These are phyloP conservation scores for Arthrobotrys pseudoclavata DNA, from an alignment of 2,329 filamentous ascomycete genomes.

Conservation along the genomic window DNA sequence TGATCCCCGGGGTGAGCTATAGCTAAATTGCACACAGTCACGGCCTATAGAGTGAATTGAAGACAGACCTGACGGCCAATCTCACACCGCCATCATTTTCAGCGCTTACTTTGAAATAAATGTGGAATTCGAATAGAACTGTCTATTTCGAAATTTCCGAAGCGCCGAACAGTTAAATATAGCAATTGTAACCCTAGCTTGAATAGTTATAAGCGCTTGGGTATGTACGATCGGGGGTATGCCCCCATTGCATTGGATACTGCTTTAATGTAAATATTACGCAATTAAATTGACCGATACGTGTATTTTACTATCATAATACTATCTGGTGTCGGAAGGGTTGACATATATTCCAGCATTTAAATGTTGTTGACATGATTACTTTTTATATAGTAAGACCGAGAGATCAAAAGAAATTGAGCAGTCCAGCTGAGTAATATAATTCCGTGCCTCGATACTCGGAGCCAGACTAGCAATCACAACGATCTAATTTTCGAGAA, in stretches of 20 bases:
- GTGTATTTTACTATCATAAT: too few species aligned
- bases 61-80: neutral
- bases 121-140: neutral
- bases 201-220: neutral
- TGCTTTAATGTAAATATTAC: neutral
- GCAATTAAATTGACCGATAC: too few species aligned
- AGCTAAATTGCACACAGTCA: neutral
- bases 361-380: too few species aligned
- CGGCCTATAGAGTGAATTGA: neutral
- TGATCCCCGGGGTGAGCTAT: neutral
- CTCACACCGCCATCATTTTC: neutral
- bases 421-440: too few species aligned
- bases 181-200: neutral
- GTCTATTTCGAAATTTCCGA: neutral
- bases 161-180: constrained; percentile 3
- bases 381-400: too few species aligned
- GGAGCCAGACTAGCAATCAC: too few species aligned
- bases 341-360: too few species aligned
- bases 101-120: neutral
- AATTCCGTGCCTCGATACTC: too few species aligned
- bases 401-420: too few species aligned
- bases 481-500: too few species aligned
- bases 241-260: neutral
- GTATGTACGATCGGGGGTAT: neutral
- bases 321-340: too few species aligned